Evolutionary conservation across 23 red algal species (phyloP).

Genomic region (Cyanidium caldarium): DNA sequence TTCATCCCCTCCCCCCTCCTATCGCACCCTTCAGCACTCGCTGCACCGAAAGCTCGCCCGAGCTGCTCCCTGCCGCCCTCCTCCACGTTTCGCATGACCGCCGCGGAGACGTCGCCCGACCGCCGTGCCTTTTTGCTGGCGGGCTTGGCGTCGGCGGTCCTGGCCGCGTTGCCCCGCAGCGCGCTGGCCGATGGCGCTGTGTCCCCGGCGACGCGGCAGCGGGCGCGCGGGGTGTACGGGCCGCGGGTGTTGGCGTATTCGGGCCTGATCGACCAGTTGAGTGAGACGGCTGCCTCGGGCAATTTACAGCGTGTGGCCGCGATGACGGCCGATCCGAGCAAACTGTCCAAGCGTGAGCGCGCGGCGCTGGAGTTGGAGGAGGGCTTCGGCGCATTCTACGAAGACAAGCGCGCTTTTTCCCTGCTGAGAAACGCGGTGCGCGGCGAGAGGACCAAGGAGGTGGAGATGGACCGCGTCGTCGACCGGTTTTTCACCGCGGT

Average conservation of each 20-base stretch:
- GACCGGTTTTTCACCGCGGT: not conserved
- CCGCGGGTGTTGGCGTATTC: not conserved
- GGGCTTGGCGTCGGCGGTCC: too few species aligned
- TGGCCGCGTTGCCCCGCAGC: too few species aligned
- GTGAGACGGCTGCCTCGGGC: not conserved
- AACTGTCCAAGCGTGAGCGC: not conserved
- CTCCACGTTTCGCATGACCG: too few species aligned
- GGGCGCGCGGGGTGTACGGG: not conserved
- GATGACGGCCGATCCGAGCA: not conserved
- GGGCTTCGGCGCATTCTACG: not conserved
- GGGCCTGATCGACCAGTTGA: not conserved
- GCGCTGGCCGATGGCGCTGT: slow-evolving; percentile 1
- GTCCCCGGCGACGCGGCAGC: not conserved
- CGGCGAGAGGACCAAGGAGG: not conserved
- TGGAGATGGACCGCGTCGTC: slow-evolving; percentile 1
- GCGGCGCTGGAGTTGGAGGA: not conserved
- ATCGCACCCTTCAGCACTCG: too few species aligned
- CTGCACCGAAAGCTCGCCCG: too few species aligned
- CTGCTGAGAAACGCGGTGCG: not conserved
- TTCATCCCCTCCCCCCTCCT: too few species aligned
- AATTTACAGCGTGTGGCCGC: not conserved
- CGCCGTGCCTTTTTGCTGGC: too few species aligned
- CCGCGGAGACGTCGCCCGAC: too few species aligned
- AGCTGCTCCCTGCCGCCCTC: too few species aligned
- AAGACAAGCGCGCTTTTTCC: not conserved